Evolutionary conservation across 106 monocot genomes (phyloP).

Genomic region (Hemerocallis citrina): DNA sequence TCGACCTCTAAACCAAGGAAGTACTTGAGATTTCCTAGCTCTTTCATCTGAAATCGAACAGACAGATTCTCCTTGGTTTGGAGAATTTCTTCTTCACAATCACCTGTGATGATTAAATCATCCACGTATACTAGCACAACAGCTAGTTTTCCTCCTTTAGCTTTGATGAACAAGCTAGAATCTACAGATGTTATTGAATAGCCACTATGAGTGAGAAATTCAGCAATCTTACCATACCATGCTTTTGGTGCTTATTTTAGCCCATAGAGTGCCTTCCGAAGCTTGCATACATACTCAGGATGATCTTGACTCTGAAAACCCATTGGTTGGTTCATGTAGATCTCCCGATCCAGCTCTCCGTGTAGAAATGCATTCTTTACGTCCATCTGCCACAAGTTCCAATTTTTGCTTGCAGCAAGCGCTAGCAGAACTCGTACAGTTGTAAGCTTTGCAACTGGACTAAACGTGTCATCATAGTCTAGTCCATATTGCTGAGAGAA

Average conservation of each 20-base stretch:
- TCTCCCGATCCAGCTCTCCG: conserved; percentile 8
- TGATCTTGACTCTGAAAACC: not conserved
- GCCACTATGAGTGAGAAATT: not conserved
- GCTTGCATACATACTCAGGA: conserved; percentile 7
- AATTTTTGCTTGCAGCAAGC: conserved; percentile 10
- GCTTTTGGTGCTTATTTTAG: conserved; percentile 27
- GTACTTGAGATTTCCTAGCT: conserved; percentile 17
- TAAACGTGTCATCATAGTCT: conserved; percentile 21
- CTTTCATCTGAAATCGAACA: conserved; percentile 10
- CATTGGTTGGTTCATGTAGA: conserved; percentile 18
- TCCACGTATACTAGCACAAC: conserved; percentile 16
- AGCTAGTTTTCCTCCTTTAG: conserved; percentile 1
- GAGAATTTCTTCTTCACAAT: conserved; percentile 2
- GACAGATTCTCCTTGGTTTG: not conserved
- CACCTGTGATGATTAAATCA: conserved; percentile 23
- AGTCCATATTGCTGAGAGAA: conserved; percentile 16
- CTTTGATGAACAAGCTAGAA: conserved; percentile 21
- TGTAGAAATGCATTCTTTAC: conserved; percentile 24
- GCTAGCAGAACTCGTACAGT: conserved; percentile 7
- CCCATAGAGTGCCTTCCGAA: conserved; percentile 17
- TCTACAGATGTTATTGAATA: conserved; percentile 2
- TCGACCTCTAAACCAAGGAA: conserved; percentile 21
- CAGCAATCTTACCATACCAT: conserved; percentile 22
- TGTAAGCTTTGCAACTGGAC: conserved; percentile 17
- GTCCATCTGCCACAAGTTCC: conserved; percentile 21